These are phyloP conservation scores for Cryptococcus jaspeensis DNA, from an alignment of 1,284 basidiomycete species.

Conservation along the genomic window DNA sequence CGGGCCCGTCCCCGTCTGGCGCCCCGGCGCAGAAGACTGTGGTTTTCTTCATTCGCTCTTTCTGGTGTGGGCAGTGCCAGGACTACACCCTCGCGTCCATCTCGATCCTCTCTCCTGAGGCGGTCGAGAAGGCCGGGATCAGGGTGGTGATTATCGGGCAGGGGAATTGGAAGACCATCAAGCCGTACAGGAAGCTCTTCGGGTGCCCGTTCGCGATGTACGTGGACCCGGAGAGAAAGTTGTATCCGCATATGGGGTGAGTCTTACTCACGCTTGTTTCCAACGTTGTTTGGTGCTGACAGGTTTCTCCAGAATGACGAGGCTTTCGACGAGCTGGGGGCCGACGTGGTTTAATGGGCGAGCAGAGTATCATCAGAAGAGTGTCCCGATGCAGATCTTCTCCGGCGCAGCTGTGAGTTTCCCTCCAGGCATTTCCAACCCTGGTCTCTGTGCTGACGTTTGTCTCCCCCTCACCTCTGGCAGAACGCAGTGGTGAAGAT, in stretches of 20 bases:
- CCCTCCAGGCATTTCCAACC: background rate
- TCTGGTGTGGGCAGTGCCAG: slow-evolving; percentile 52
- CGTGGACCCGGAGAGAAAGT: slow-evolving; percentile 42
- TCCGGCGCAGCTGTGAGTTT: slow-evolving; percentile 35
- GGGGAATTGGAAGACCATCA: slow-evolving; percentile 49
- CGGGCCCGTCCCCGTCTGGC: background rate
- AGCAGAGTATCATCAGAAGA: slow-evolving; percentile 40
- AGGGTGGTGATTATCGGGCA: slow-evolving; percentile 43
- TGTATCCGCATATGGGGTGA: slow-evolving; percentile 47
- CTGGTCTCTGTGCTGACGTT: background rate
- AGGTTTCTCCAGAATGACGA: slow-evolving; percentile 43
- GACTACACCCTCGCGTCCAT: slow-evolving; percentile 47
- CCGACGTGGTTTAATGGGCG: slow-evolving; percentile 33
- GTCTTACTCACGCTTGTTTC: slow-evolving; percentile 7
- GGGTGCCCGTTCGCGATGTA: slow-evolving; percentile 49
- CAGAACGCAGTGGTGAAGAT: slow-evolving; percentile 44
- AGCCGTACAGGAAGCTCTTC: slow-evolving; percentile 46
- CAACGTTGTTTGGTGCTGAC: slow-evolving; percentile 5
- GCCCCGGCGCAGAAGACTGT: slow-evolving; percentile 26
- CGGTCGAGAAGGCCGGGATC: slow-evolving; percentile 38
- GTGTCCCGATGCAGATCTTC: slow-evolving; percentile 36
- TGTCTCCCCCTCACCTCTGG: background rate
- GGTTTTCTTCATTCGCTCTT: slow-evolving; percentile 47
- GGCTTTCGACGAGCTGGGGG: slow-evolving; percentile 29
- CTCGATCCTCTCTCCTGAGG: slow-evolving; percentile 37